Percentiles rank a stretch among this genome's conserved stretches.
These are phyloP conservation scores for Nemania sp. DNA, from an alignment of 2,329 filamentous ascomycete genomes.

Conservation along the genomic window DNA sequence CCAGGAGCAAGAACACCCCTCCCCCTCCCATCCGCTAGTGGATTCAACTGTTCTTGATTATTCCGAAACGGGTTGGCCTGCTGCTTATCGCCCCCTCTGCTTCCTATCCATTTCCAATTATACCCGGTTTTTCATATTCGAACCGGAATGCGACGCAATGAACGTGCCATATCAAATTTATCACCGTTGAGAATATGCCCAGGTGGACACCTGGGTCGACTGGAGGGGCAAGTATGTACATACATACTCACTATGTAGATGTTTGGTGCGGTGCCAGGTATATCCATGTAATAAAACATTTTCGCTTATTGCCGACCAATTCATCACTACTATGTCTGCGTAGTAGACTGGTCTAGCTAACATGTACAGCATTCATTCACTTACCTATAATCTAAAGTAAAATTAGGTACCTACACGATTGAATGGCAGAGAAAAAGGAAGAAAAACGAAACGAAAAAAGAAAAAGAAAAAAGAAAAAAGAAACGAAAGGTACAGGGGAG, in stretches of 20 bases:
- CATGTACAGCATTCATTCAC: no score
- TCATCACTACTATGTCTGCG: neutral
- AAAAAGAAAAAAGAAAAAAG: neutral
- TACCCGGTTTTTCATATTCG: constrained; percentile 27
- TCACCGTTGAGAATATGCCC: constrained; percentile 13
- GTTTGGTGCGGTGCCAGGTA: neutral
- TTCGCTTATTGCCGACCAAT: neutral
- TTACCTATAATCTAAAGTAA: no score
- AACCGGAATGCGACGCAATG: constrained; percentile 33
- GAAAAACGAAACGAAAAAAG: neutral
- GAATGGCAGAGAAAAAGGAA: no score
- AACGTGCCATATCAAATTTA: constrained; percentile 14
- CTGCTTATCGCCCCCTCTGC: constrained; percentile 22
- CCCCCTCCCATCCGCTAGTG: constrained; percentile 5
- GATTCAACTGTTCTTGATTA: constrained; percentile 21
- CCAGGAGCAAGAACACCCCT: neutral
- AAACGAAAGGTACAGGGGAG: constrained; percentile 1
- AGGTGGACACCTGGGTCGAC: neutral
- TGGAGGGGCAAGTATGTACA: neutral
- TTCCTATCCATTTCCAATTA: constrained; percentile 24
- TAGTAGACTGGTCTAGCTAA: no score
- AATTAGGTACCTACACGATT: no score
- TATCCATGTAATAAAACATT: neutral
- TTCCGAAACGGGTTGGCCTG: constrained; percentile 32
- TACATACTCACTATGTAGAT: neutral